Percentiles rank a stretch among this genome's conserved stretches.
These are phyloP conservation scores for Trypanosoma brucei DNA, from an alignment of 208 protist genomes.

Conservation along the genomic window DNA sequence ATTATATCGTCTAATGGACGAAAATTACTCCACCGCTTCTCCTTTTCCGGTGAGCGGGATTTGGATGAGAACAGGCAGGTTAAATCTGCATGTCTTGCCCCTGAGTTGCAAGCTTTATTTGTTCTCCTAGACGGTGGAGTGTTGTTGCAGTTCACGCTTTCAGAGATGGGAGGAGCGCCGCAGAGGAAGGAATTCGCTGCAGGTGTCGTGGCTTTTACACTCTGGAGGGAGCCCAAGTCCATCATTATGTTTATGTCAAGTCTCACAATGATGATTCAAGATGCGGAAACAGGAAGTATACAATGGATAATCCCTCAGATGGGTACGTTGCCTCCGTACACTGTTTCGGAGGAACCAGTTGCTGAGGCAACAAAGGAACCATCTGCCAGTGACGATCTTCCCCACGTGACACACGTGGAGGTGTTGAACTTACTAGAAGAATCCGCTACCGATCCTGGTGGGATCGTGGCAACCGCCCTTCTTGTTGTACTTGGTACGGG, in stretches of 20 bases:
- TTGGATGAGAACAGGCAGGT: slow-evolving; percentile 1
- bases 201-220: slow-evolving; percentile 31
- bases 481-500: slow-evolving; percentile 60
- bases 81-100: slow-evolving; percentile 8
- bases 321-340: slow-evolving; percentile 39
- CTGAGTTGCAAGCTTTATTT: slow-evolving; percentile 18
- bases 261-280: slow-evolving; percentile 35
- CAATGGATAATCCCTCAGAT: slow-evolving; percentile 46
- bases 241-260: slow-evolving; percentile 27
- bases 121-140: slow-evolving; percentile 22
- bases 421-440: slow-evolving; percentile 21
- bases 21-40: slow-evolving; percentile 26
- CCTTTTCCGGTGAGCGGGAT: slow-evolving; percentile 22
- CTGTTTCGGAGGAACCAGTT: slow-evolving; percentile 29
- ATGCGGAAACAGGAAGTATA: slow-evolving; percentile 12
- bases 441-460: slow-evolving; percentile 14
- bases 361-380: slow-evolving; percentile 16
- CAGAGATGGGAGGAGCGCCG: not conserved
- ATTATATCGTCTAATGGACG: slow-evolving; percentile 61
- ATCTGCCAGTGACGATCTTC: slow-evolving; percentile 25
- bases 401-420: slow-evolving; percentile 49
- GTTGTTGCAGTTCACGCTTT: slow-evolving; percentile 14
- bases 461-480: slow-evolving; percentile 25
- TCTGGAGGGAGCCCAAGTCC: slow-evolving; percentile 23
- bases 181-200: slow-evolving; percentile 24